Percentiles rank a stretch among this genome's conserved stretches.
These are phyloP conservation scores for Aspergillus cejpii DNA, from an alignment of 2,329 filamentous ascomycete species.

Conservation along the genomic window DNA sequence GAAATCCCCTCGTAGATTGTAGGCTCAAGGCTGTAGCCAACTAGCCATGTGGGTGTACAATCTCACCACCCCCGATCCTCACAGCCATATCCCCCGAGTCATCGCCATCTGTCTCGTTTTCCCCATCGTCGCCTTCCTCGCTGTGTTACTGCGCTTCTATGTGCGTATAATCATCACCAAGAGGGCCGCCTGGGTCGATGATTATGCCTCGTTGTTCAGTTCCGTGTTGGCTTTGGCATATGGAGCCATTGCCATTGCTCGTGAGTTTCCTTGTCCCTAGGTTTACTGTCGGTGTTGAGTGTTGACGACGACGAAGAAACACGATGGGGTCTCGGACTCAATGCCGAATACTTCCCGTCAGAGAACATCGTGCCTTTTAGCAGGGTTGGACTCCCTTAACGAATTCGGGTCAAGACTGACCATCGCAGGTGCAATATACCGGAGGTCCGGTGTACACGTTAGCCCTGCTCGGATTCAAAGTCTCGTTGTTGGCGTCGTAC, in stretches of 20 bases:
- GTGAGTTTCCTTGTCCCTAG: conserved; percentile 11
- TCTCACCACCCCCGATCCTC: conserved; percentile 18
- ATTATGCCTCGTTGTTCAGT: conserved; percentile 22
- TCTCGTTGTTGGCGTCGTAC: conserved; percentile 44
- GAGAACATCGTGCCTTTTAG: conserved; percentile 24
- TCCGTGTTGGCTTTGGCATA: conserved; percentile 17
- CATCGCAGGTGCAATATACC: conserved; percentile 23
- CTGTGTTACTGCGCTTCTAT: conserved; percentile 22
- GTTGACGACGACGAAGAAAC: conserved; percentile 18
- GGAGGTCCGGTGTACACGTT: conserved; percentile 26
- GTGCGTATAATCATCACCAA: conserved; percentile 19
- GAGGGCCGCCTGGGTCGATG: conserved; percentile 21
- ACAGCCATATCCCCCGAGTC: conserved; percentile 16
- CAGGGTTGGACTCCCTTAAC: conserved; percentile 13
- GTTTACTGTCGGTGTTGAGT: background rate
- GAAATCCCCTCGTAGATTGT: no score
- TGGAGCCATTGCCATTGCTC: conserved; percentile 15
- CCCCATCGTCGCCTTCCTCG: conserved; percentile 17
- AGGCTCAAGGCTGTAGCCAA: no score
- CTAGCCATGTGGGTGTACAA: conserved; percentile 30
- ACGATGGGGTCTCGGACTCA: conserved; percentile 23
- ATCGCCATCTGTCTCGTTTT: conserved; percentile 22
- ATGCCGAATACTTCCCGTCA: conserved; percentile 14
- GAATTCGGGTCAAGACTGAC: background rate
- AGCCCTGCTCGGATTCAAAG: conserved; percentile 43